A percentile compares a stretch with the other conserved stretches of the same genome.
Evolutionary conservation across 306 rosid species (phyloP).

Genomic region (Cicer judaicum): DNA sequence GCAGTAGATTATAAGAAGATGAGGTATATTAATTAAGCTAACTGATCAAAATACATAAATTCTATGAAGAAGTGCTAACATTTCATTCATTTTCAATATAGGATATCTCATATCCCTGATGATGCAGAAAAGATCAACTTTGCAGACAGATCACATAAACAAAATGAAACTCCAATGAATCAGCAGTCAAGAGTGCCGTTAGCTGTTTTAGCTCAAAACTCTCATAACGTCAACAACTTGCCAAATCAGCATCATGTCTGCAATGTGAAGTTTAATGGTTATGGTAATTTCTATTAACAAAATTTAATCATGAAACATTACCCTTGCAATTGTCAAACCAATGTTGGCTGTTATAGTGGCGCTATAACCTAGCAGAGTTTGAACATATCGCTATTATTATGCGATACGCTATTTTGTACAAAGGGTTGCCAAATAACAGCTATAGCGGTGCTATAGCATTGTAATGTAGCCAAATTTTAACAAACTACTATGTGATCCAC

Average conservation of each 20-base stretch:
- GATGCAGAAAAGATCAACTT: conserved; percentile 54
- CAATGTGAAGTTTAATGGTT: conserved; percentile 49
- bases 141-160: conserved; percentile 69
- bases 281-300: conserved; percentile 56
- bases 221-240: conserved; percentile 56
- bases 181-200: conserved; percentile 80
- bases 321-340: conserved; percentile 35
- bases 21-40: conserved; percentile 62
- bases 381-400: too few relatives aligned
- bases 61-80: conserved; percentile 33
- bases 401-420: too few relatives aligned
- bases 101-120: conserved; percentile 77
- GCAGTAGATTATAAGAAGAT: conserved; percentile 60
- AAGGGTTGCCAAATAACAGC: too few relatives aligned
- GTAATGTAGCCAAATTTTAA: too few relatives aligned
- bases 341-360: too few relatives aligned
- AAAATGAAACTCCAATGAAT: conserved; percentile 51
- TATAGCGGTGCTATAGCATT: too few relatives aligned
- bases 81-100: conserved; percentile 45
- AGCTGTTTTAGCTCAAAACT: conserved; percentile 81
- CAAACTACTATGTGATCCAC: too few relatives aligned
- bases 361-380: too few relatives aligned
- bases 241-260: conserved; percentile 55
- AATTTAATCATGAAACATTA: conserved; percentile 27
- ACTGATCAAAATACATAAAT: conserved; percentile 35